These are phyloP conservation scores for Zelonia costaricensis DNA, from an alignment of 208 protist species.

Conservation along the genomic window DNA sequence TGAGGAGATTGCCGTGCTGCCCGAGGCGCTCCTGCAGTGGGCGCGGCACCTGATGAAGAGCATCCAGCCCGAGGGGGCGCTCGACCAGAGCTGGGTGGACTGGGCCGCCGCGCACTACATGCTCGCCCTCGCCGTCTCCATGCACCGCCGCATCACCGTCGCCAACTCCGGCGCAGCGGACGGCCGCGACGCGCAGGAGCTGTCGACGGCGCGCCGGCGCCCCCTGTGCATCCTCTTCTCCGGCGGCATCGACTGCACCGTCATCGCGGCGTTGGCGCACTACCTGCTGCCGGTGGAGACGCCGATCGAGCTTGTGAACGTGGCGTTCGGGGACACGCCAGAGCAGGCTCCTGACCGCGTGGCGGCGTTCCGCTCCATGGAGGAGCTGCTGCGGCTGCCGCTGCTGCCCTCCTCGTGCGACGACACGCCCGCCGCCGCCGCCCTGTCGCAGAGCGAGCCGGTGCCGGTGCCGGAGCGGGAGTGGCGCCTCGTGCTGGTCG, in stretches of 20 bases:
- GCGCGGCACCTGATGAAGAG: slow-evolving; percentile 25
- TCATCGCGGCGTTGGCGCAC: slow-evolving; percentile 92
- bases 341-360: slow-evolving; percentile 86
- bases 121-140: slow-evolving; percentile 67
- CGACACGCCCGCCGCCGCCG: not conserved
- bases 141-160: slow-evolving; percentile 62
- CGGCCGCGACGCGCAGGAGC: slow-evolving; percentile 36
- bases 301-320: slow-evolving; percentile 95
- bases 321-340: slow-evolving; percentile 88
- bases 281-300: slow-evolving; percentile 70
- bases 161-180: slow-evolving; percentile 49
- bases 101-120: slow-evolving; percentile 63
- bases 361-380: slow-evolving; percentile 66
- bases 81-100: slow-evolving; percentile 41
- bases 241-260: slow-evolving; percentile 94
- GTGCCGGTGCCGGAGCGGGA: slow-evolving; percentile 38
- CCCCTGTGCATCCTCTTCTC: slow-evolving; percentile 91
- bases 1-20: slow-evolving; percentile 33
- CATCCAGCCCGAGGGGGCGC: slow-evolving; percentile 21
- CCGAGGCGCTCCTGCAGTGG: slow-evolving; percentile 29
- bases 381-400: slow-evolving; percentile 80
- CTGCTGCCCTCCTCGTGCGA: slow-evolving; percentile 29
- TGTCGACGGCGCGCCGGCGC: slow-evolving; percentile 37
- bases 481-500: slow-evolving; percentile 91
- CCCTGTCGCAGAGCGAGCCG: not conserved